Evolutionary conservation across 78 protist species (phyloP).

Genomic region (Dictyostelium capitatum): DNA sequence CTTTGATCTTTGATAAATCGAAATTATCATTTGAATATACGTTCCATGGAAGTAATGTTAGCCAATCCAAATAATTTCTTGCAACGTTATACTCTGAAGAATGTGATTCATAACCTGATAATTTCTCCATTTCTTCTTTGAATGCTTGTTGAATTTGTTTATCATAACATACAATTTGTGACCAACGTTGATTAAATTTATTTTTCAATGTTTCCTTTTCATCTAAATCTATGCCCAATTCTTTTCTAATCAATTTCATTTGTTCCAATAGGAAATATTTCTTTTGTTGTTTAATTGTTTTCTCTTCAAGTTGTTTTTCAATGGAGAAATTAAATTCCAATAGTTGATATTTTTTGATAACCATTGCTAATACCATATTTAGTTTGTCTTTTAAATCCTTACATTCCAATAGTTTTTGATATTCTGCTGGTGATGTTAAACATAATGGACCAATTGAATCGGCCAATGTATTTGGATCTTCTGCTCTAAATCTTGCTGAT

Average conservation of each 20-base stretch:
- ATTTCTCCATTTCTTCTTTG: constrained; percentile 75
- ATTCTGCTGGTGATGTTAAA: background rate
- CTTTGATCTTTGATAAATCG: constrained; percentile 43
- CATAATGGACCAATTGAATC: constrained; percentile 33
- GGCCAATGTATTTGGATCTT: background rate
- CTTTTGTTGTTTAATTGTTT: constrained; percentile 38
- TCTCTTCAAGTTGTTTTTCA: constrained; percentile 77
- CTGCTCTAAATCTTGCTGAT: constrained; percentile 2
- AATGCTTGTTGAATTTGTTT: constrained; percentile 25
- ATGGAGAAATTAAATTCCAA: constrained; percentile 24
- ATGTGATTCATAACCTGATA: constrained; percentile 54
- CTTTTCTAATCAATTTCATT: constrained; percentile 46
- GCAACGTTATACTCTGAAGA: constrained; percentile 94
- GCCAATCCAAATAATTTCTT: constrained; percentile 97
- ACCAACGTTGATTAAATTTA: constrained; percentile 60
- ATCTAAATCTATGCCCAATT: constrained; percentile 63
- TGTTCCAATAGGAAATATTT: constrained; percentile 48
- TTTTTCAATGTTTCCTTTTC: constrained; percentile 62
- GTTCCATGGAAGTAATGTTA: constrained; percentile 95
- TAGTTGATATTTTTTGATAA: constrained; percentile 17
- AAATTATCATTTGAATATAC: constrained; percentile 79
- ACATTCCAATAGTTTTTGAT: constrained; percentile 14
- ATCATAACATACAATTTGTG: background rate
- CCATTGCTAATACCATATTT: background rate
- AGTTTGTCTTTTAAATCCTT: background rate